phyloP scores from a whole-genome alignment of 805 yeast species.

The Metschnikowia lunata region DNA sequence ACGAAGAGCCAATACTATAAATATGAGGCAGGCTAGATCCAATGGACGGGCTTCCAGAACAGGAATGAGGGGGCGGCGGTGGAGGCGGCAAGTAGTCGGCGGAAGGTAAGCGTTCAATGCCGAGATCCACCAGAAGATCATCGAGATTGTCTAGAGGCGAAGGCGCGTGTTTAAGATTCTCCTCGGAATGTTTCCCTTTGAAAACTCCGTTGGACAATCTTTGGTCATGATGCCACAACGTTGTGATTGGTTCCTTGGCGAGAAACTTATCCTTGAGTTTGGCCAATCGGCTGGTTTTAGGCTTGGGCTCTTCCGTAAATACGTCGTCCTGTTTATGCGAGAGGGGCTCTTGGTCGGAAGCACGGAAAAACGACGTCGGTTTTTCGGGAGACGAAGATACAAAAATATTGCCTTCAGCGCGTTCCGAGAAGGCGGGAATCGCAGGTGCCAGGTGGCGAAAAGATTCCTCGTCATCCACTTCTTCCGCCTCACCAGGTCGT shows the following conservation, averaged over 20 bases:
- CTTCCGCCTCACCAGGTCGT: constrained; percentile 5
- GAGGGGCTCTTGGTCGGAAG: constrained; percentile 9
- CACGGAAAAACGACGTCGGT: constrained; percentile 7
- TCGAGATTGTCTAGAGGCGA: constrained; percentile 8
- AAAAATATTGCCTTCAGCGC: constrained; percentile 11
- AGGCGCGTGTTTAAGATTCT: not conserved
- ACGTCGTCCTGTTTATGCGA: constrained; percentile 1
- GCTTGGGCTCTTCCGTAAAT: constrained; percentile 17
- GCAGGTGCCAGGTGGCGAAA: constrained; percentile 13
- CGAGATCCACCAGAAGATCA: constrained; percentile 5
- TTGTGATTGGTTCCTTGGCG: constrained; percentile 31
- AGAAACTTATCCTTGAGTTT: constrained; percentile 31
- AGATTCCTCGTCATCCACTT: constrained; percentile 3
- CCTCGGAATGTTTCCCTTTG: not conserved
- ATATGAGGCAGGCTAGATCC: no score
- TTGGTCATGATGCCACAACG: constrained; percentile 19
- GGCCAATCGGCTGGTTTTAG: constrained; percentile 25
- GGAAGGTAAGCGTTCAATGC: not conserved
- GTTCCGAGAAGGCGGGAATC: not conserved
- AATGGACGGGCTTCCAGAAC: not conserved
- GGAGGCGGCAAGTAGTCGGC: constrained; percentile 13
- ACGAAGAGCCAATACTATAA: no score
- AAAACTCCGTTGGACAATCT: not conserved
- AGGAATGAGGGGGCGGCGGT: constrained; percentile 24
- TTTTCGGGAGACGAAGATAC: constrained; percentile 7